phyloP scores from a whole-genome alignment of 2,329 filamentous ascomycete genomes.

The Domatiomyces globalis region DNA sequence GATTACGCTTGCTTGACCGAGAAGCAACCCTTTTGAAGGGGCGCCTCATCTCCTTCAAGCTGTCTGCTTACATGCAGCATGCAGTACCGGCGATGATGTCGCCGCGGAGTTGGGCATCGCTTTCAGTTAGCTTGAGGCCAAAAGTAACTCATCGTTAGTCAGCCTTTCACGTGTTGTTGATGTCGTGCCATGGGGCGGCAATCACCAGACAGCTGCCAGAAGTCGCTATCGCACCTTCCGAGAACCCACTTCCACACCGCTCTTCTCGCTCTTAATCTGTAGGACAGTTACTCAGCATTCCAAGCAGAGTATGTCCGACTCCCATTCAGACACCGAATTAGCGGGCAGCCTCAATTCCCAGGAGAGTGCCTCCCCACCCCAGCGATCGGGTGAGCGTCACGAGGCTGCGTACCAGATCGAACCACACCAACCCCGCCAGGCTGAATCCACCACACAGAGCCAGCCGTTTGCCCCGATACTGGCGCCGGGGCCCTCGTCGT shows the following conservation, averaged over 20 bases:
- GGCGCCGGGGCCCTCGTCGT: background rate
- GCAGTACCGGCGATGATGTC: too few species aligned
- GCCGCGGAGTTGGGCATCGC: too few species aligned
- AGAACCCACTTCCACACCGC: background rate
- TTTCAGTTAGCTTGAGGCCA: too few species aligned
- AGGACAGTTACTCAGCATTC: background rate
- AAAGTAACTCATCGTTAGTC: background rate
- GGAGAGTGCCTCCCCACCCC: background rate
- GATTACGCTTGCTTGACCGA: too few species aligned
- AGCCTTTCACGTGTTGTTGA: background rate
- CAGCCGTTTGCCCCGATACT: background rate
- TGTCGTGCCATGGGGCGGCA: background rate
- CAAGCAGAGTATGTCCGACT: background rate
- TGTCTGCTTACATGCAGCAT: too few species aligned
- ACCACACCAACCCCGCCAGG: background rate
- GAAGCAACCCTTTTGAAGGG: too few species aligned
- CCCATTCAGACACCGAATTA: background rate
- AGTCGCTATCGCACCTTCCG: background rate
- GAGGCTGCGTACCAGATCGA: background rate
- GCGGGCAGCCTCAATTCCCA: background rate
- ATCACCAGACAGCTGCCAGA: background rate
- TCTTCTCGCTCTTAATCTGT: background rate
- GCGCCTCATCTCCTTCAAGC: too few species aligned
- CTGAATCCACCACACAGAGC: background rate
- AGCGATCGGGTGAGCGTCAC: background rate